These are phyloP conservation scores for Ocimum tenuiflorum DNA, from an alignment of 257 asterid genomes.

Conservation along the genomic window DNA sequence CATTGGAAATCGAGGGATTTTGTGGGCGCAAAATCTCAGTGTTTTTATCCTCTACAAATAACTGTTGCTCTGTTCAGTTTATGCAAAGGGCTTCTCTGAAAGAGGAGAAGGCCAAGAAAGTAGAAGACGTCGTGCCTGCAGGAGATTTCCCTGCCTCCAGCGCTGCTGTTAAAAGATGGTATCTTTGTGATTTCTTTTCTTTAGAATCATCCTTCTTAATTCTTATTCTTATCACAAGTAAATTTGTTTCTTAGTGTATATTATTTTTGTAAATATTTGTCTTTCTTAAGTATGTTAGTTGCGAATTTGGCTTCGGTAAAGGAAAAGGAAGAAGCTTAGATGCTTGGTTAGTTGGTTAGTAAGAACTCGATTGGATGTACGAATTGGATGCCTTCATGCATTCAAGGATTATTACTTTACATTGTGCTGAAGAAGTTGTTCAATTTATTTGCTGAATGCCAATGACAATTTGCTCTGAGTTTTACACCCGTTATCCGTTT, in stretches of 20 bases:
- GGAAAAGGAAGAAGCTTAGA: not conserved
- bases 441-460: not conserved
- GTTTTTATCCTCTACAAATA: not conserved
- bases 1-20: not conserved
- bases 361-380: not conserved
- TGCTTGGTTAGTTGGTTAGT: not conserved
- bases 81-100: conserved; percentile 82
- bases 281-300: not conserved
- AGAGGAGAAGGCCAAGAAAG: conserved; percentile 48
- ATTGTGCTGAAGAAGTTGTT: not conserved
- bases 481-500: not conserved
- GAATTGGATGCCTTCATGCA: not conserved
- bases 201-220: not conserved
- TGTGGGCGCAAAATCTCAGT: not conserved
- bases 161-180: conserved; percentile 56
- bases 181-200: not conserved
- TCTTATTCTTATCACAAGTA: not conserved
- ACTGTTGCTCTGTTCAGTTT: conserved; percentile 41
- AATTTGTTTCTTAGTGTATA: not conserved
- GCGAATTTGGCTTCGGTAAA: not conserved
- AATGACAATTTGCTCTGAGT: not conserved
- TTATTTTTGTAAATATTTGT: not conserved
- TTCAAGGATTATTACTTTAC: not conserved
- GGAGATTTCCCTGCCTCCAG: conserved; percentile 45
- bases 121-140: conserved; percentile 39